Base-by-base conservation (phyloP, 306 rosid species). In the Myrica gale region DNA sequence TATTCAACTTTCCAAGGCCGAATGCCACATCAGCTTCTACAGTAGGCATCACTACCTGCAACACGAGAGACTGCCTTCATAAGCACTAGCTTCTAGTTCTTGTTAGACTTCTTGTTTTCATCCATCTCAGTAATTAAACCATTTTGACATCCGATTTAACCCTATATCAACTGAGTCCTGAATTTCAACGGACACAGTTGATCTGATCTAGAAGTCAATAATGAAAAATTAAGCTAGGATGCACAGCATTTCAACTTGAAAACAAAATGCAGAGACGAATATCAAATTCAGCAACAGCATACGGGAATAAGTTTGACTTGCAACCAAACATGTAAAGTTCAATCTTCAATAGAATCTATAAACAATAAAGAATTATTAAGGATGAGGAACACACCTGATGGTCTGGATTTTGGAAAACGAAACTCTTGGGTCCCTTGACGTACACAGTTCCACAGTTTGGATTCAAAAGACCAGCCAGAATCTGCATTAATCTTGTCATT, bases 21-120 rank as follows among this genome's bases (percentile, higher is more conserved):
- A 92, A 92, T 58, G 96, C 97, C 78, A 90, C 97, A 53, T 92
- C 96, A 68, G 92, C 84, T 79, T 92, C 96, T 46, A 90, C 96
- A 4, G 92, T 92, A 43, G 97, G 96, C 97, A 90, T 84, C 56
- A 92, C 97, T 79, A 92, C 96, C 96, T 90, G 87, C 72, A 72
- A 71, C 63, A 68, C 43, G 53, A 60, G 79, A 81, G 15, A 37
- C 13, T 54, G 55, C 44, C 58, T 19, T 43, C 41, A 6, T 65
- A 53, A 44, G 67, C 60, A 43, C 21, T 0, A 9, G 12, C 9
- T 47, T 51, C 23, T 21, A 71, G 53, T 41, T 41, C 19, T 17
- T 41, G 23, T 9, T 23, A 17, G 54, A 32, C 37, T 32, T 32
- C 67, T 43, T 63, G 19, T 63, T 37, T 54, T 45, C 16, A 79